Conservation (phyloP, 2,329 filamentous ascomycete species). For the Cyanodermella asteris region DNA sequence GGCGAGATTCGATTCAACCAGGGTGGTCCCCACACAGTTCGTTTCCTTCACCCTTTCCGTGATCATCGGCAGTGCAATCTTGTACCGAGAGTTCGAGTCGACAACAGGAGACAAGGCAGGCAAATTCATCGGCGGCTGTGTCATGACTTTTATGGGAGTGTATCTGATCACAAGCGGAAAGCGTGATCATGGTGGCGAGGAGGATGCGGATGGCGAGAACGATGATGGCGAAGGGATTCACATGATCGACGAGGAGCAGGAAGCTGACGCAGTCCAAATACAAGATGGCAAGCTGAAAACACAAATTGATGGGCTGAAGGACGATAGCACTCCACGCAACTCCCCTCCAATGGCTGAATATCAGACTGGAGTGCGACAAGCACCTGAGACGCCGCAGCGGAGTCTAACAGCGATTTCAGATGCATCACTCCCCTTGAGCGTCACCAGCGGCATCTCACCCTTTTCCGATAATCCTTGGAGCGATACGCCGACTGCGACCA, state of each 20-base stretch:
- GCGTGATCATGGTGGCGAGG: conserved; percentile 27
- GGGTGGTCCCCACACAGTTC: conserved; percentile 95
- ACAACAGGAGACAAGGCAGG: conserved; percentile 48
- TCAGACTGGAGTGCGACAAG: conserved; percentile 1
- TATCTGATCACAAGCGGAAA: conserved; percentile 87
- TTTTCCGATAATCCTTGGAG: conserved; percentile 12
- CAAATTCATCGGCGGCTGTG: conserved; percentile 79
- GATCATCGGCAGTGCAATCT: conserved; percentile 75
- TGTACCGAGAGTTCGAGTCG: conserved; percentile 88
- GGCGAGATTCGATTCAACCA: conserved; percentile 87
- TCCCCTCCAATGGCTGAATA: background rate
- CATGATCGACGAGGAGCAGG: conserved; percentile 33
- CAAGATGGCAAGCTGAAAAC: background rate
- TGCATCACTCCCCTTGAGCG: conserved; percentile 4
- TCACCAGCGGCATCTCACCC: conserved; percentile 7
- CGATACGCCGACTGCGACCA: conserved; percentile 1
- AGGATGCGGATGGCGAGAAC: conserved; percentile 14
- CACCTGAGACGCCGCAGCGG: conserved; percentile 5
- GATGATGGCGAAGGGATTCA: conserved; percentile 43
- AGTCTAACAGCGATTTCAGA: conserved; percentile 9
- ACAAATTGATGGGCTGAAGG: background rate
- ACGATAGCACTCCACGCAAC: background rate
- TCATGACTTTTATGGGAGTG: conserved; percentile 87
- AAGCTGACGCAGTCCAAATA: conserved; percentile 12
- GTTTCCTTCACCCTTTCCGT: conserved; percentile 91